These are phyloP conservation scores for Austroboletus festivus DNA, from an alignment of 768 basidiomycete species.

Conservation along the genomic window DNA sequence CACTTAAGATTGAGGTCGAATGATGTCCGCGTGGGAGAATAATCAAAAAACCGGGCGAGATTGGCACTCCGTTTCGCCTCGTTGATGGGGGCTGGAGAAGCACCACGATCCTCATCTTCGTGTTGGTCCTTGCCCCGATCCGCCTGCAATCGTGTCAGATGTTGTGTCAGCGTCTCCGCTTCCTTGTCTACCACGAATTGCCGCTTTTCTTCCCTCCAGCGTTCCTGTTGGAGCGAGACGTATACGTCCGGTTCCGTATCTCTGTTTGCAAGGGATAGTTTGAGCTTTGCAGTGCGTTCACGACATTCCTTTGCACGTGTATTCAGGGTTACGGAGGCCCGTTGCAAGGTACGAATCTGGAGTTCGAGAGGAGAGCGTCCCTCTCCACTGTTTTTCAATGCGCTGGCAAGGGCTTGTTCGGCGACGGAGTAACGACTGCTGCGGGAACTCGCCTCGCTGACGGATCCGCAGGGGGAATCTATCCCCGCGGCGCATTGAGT, in stretches of 20 bases:
- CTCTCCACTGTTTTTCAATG: constrained; percentile 32
- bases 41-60: constrained; percentile 37
- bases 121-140: constrained; percentile 17
- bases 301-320: constrained; percentile 45
- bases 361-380: constrained; percentile 42
- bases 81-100: constrained; percentile 17
- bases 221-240: constrained; percentile 40
- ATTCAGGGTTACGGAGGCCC: constrained; percentile 41
- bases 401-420: constrained; percentile 40
- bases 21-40: constrained; percentile 33
- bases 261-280: constrained; percentile 36
- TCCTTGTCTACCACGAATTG: constrained; percentile 37
- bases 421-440: constrained; percentile 43
- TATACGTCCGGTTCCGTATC: constrained; percentile 38
- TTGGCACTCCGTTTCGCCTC: constrained; percentile 35
- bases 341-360: constrained; percentile 45
- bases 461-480: constrained; percentile 28
- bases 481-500: background rate
- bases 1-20: constrained; percentile 33
- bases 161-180: constrained; percentile 34
- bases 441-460: constrained; percentile 27
- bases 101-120: constrained; percentile 16
- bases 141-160: constrained; percentile 33
- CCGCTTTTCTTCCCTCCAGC: constrained; percentile 51
- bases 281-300: constrained; percentile 40